Conservation (phyloP, 148 eudicot genomes). For the Silene latifolia region DNA sequence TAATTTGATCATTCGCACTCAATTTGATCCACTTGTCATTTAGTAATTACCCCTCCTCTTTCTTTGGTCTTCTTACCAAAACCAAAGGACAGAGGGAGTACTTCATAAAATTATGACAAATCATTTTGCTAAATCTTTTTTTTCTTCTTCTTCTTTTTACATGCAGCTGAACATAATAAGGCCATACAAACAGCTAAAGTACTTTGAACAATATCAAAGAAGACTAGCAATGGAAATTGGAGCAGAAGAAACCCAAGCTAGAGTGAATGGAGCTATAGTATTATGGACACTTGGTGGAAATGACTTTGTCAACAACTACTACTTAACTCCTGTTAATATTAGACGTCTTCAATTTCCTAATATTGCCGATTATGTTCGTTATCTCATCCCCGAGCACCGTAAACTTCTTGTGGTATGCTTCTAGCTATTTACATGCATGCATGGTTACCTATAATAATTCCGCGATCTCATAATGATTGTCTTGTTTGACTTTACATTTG, state of each 20-base stretch:
- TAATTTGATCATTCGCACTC: too few species aligned
- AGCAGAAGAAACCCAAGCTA: conserved; percentile 25
- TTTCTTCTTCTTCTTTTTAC: background rate
- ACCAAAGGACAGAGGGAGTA: too few species aligned
- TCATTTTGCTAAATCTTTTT: background rate
- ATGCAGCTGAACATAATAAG: conserved; percentile 55
- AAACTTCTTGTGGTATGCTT: conserved; percentile 48
- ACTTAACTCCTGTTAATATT: conserved; percentile 38
- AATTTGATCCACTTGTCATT: too few species aligned
- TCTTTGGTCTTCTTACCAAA: too few species aligned
- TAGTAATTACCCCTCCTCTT: too few species aligned
- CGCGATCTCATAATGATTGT: background rate
- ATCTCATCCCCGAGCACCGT: conserved; percentile 52
- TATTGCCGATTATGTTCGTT: conserved; percentile 39
- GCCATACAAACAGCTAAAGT: conserved; percentile 40
- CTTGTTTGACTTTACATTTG: background rate
- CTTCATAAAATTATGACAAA: too few species aligned
- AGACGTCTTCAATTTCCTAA: conserved; percentile 44
- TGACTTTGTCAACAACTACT: conserved; percentile 86
- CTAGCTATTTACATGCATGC: too few species aligned
- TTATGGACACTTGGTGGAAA: conserved; percentile 76
- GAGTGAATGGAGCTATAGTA: conserved; percentile 50
- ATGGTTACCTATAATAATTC: too few species aligned
- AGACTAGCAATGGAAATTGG: conserved; percentile 49
- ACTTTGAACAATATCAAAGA: conserved; percentile 52